A percentile compares a stretch with the other conserved stretches of the same genome.
phyloP scores from a whole-genome alignment of 768 basidiomycete species.

The Saitozyma sp. region DNA sequence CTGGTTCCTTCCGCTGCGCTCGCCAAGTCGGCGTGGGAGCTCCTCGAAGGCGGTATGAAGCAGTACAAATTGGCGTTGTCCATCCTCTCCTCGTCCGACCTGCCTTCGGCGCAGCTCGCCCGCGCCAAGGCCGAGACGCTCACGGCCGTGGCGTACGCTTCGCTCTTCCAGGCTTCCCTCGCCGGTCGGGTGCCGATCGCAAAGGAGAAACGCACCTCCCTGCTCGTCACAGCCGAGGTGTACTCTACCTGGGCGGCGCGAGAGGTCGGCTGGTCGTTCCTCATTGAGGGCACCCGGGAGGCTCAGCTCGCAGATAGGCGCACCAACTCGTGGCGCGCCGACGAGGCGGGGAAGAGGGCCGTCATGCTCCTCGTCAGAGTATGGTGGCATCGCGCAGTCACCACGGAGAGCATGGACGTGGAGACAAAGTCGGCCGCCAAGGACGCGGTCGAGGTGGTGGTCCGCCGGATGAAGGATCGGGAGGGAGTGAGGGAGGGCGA shows the following conservation, averaged over 20 bases:
- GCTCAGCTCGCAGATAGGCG: conserved; percentile 37
- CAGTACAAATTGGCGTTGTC: conserved; percentile 50
- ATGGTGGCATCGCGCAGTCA: conserved; percentile 51
- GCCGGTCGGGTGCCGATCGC: conserved; percentile 39
- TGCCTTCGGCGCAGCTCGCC: conserved; percentile 37
- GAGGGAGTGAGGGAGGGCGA: conserved; percentile 47
- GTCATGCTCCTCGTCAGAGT: conserved; percentile 47
- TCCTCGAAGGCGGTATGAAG: conserved; percentile 44
- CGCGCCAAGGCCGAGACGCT: conserved; percentile 42
- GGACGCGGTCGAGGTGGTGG: conserved; percentile 48
- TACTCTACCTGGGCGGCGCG: conserved; percentile 52
- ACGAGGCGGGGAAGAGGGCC: conserved; percentile 46
- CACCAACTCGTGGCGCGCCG: conserved; percentile 44
- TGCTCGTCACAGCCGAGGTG: conserved; percentile 50
- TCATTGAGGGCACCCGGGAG: conserved; percentile 48
- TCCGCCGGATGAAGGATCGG: conserved; percentile 42
- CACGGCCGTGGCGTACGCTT: conserved; percentile 38
- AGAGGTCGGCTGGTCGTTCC: conserved; percentile 52
- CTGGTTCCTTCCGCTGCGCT: conserved; percentile 39
- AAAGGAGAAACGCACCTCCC: conserved; percentile 38
- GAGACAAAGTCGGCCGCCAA: conserved; percentile 48
- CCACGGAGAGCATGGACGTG: conserved; percentile 40
- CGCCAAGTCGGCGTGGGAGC: conserved; percentile 44
- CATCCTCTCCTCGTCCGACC: conserved; percentile 35
- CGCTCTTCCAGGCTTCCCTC: conserved; percentile 48